Evolutionary conservation across 495 filamentous ascomycete genomes (phyloP).

Genomic region (Penicillium silybi): DNA sequence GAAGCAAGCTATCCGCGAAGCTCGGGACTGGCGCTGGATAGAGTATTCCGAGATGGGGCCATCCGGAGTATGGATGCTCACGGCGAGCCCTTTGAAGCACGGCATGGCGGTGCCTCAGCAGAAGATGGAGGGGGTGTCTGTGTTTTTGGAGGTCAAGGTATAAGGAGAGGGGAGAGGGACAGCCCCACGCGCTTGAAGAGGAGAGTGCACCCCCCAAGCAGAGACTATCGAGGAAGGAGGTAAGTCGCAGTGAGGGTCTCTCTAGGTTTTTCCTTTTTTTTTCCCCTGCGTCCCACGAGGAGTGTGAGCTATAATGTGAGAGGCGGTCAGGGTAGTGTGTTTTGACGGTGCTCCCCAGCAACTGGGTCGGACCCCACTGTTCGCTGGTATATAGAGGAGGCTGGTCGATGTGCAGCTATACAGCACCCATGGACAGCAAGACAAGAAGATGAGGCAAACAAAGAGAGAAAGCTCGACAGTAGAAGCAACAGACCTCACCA

Average conservation of each 20-base stretch:
- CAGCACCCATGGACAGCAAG: conserved; percentile 5
- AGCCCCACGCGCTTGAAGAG: conserved; percentile 4
- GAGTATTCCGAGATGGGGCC: conserved; percentile 89
- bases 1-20: conserved; percentile 90
- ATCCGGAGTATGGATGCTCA: conserved; percentile 90
- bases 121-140: conserved; percentile 3
- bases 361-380: conserved; percentile 26
- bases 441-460: not conserved
- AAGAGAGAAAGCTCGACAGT: not conserved
- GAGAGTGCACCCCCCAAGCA: conserved; percentile 1
- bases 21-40: conserved; percentile 86
- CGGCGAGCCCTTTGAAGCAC: conserved; percentile 96
- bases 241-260: conserved; percentile 3
- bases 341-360: conserved; percentile 23
- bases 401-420: conserved; percentile 7
- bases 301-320: conserved; percentile 15
- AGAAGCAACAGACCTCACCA: not conserved
- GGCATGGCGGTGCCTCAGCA: conserved; percentile 57
- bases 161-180: conserved; percentile 3
- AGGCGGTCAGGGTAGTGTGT: conserved; percentile 26
- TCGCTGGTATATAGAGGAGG: conserved; percentile 22
- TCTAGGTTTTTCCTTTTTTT: conserved; percentile 15
- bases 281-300: conserved; percentile 9
- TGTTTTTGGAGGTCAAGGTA: not conserved
- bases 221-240: not conserved